Conservation (phyloP, 352 stramenopile species). For the Globisporangium camurandrum region DNA sequence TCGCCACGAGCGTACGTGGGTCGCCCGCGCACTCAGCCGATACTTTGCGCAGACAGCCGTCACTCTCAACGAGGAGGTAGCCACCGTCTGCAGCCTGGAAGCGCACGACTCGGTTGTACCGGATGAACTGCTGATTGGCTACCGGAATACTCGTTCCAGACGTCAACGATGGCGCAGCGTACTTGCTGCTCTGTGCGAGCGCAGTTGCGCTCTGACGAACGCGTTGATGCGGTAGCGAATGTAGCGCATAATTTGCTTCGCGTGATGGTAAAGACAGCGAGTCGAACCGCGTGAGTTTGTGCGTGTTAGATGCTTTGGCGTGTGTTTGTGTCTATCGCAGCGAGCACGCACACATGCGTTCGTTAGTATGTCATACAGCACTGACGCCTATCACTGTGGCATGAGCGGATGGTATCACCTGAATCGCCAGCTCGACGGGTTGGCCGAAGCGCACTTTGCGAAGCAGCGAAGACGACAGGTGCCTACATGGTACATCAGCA, state of each 20-base stretch:
- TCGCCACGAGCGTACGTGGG: conserved; percentile 24
- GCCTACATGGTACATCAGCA: conserved; percentile 12
- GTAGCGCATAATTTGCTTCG: too few relatives aligned
- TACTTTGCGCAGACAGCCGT: conserved; percentile 28
- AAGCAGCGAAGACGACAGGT: conserved; percentile 41
- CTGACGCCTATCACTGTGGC: too few relatives aligned
- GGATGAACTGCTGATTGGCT: conserved; percentile 17
- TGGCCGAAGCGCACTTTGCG: conserved; percentile 57
- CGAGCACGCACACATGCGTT: too few relatives aligned
- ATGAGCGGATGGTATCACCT: conserved; percentile 14
- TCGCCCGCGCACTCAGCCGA: conserved; percentile 14
- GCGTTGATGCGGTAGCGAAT: too few relatives aligned
- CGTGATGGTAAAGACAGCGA: too few relatives aligned
- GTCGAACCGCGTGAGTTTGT: too few relatives aligned
- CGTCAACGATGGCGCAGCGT: neutral
- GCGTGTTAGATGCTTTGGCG: too few relatives aligned
- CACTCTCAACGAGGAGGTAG: conserved; percentile 27
- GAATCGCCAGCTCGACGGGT: conserved; percentile 30
- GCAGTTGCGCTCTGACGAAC: neutral
- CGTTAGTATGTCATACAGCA: too few relatives aligned
- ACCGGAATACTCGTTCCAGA: too few relatives aligned
- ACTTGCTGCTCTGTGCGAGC: neutral
- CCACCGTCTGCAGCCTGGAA: conserved; percentile 29
- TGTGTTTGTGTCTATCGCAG: too few relatives aligned
- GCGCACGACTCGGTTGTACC: conserved; percentile 26